Conservation (phyloP, 2,329 filamentous ascomycete species). For the Diaporthe sp. region DNA sequence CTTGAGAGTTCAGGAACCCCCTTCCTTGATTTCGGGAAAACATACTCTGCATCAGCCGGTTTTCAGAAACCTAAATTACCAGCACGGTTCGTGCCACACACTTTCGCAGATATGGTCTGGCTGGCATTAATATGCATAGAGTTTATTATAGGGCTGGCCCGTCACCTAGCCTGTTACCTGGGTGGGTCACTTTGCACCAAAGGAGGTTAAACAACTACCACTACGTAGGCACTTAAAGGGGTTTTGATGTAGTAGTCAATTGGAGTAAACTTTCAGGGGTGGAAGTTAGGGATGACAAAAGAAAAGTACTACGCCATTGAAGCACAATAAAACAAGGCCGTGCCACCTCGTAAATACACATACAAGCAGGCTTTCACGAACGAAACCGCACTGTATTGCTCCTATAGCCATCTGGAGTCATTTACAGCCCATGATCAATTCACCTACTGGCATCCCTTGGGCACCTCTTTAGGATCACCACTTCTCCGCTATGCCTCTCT, state of each 20-base stretch:
- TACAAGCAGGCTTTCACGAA: neutral
- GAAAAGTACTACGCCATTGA: neutral
- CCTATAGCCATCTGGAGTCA: neutral
- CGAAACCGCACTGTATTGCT: neutral
- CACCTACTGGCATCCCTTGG: neutral
- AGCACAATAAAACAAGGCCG: neutral
- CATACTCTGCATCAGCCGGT: neutral
- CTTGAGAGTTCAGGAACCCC: neutral
- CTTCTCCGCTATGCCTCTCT: conserved; percentile 51
- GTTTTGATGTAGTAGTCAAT: neutral
- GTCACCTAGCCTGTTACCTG: neutral
- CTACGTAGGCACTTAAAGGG: neutral
- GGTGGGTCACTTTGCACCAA: neutral
- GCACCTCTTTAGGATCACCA: neutral
- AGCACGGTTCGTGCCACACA: neutral
- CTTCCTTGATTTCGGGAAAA: neutral
- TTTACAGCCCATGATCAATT: neutral
- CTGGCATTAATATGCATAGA: neutral
- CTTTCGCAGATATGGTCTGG: neutral
- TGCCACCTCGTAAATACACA: neutral
- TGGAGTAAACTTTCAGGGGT: neutral
- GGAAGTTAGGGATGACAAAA: neutral
- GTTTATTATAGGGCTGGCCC: neutral
- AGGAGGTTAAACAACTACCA: neutral
- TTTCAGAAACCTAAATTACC: neutral